phyloP scores from a whole-genome alignment of 1,284 basidiomycete genomes.

The Cronartium quercuum region DNA sequence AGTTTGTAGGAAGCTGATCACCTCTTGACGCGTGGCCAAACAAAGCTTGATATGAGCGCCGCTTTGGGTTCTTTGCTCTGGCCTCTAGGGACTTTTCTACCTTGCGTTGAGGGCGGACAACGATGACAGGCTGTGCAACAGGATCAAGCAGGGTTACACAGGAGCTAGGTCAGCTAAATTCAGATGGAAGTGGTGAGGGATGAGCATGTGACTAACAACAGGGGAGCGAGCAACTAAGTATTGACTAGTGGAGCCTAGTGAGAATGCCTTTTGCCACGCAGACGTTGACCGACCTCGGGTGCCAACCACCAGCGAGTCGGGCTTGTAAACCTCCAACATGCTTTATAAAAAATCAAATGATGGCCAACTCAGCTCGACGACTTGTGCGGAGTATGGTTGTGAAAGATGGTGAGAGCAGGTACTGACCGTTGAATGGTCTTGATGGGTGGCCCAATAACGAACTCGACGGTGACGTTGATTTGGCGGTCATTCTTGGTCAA shows the following conservation, averaged over 20 bases:
- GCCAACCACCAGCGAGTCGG: constrained; percentile 34
- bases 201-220: constrained; percentile 11
- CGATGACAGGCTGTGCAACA: constrained; percentile 24
- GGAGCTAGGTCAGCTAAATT: neutral
- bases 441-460: constrained; percentile 37
- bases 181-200: neutral
- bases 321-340: constrained; percentile 35
- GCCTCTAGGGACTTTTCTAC: constrained; percentile 27
- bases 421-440: constrained; percentile 37
- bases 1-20: neutral
- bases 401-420: neutral
- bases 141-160: neutral
- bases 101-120: constrained; percentile 34
- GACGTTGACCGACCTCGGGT: constrained; percentile 29
- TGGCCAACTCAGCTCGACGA: neutral
- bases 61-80: constrained; percentile 36
- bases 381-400: neutral
- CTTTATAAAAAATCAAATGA: neutral
- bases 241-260: constrained; percentile 36
- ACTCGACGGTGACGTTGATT: constrained; percentile 37
- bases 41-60: constrained; percentile 35
- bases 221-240: constrained; percentile 36
- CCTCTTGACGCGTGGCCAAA: constrained; percentile 2
- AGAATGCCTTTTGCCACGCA: constrained; percentile 37
- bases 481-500: constrained; percentile 34